Percentiles rank a stretch among this genome's conserved stretches.
Conservation (phyloP, 371 early-diverging fungal species). For the Mortierella sp. region DNA sequence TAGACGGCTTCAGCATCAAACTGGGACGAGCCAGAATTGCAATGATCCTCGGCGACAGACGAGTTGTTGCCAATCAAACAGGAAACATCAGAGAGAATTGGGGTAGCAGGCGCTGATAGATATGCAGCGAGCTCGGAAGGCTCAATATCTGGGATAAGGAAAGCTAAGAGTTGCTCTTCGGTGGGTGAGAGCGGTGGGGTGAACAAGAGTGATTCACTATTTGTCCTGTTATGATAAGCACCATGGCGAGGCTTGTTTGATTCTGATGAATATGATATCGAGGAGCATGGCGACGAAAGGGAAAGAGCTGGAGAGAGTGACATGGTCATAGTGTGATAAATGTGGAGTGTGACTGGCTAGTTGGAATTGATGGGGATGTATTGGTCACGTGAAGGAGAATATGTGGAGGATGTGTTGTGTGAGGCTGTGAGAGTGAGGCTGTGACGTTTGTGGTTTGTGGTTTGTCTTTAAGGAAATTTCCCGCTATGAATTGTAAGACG, state of each 20-base stretch:
- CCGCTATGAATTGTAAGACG: too few species aligned
- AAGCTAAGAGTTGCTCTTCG: slow-evolving; percentile 52
- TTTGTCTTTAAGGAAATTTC: neutral
- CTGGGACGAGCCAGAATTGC: neutral
- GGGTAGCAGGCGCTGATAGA: slow-evolving; percentile 46
- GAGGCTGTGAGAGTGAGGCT: too few species aligned
- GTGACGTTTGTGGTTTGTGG: neutral
- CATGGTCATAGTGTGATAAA: slow-evolving; percentile 10
- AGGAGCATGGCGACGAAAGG: neutral
- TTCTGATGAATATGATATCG: slow-evolving; percentile 5
- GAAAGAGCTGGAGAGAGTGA: slow-evolving; percentile 25
- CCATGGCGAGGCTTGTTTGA: slow-evolving; percentile 4
- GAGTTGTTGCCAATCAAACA: slow-evolving; percentile 37
- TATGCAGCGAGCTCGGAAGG: slow-evolving; percentile 54
- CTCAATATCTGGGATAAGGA: slow-evolving; percentile 55
- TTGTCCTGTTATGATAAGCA: slow-evolving; percentile 22
- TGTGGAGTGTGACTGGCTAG: slow-evolving; percentile 5
- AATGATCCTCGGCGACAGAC: slow-evolving; percentile 9
- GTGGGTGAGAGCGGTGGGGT: slow-evolving; percentile 57
- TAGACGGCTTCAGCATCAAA: slow-evolving; percentile 34
- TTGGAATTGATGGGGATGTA: neutral
- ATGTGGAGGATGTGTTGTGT: neutral
- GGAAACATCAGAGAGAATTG: slow-evolving; percentile 46
- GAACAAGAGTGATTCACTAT: slow-evolving; percentile 45
- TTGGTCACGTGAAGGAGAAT: slow-evolving; percentile 12